These are phyloP conservation scores for Tuber aestivum DNA, from an alignment of 495 filamentous ascomycete genomes.

Conservation along the genomic window DNA sequence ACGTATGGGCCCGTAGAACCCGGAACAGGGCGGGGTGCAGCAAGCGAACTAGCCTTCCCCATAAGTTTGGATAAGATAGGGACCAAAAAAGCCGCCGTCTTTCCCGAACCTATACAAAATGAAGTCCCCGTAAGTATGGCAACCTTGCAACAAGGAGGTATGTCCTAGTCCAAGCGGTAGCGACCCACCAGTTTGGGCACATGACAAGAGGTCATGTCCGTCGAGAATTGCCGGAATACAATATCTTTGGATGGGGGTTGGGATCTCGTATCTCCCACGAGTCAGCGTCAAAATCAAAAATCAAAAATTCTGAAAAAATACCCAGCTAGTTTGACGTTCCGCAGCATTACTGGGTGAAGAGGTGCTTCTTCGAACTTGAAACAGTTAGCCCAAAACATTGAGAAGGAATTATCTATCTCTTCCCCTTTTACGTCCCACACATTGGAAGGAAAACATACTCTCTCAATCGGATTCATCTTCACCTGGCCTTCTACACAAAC, in stretches of 20 bases:
- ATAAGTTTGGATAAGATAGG: conserved; percentile 84
- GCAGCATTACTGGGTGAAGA: conserved; percentile 73
- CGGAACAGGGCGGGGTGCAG: conserved; percentile 65
- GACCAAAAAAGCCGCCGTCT: conserved; percentile 87
- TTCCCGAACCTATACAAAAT: conserved; percentile 68
- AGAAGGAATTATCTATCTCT: not conserved
- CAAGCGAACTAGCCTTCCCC: conserved; percentile 84
- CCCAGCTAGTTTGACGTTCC: conserved; percentile 66
- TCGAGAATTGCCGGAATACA: conserved; percentile 67
- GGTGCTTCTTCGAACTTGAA: conserved; percentile 66
- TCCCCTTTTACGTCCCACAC: not conserved
- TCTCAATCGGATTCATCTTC: conserved; percentile 51
- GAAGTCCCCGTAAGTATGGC: not conserved
- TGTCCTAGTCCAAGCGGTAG: not conserved
- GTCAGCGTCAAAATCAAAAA: not conserved
- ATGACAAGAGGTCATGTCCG: conserved; percentile 72
- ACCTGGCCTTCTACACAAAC: conserved; percentile 56
- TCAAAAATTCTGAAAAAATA: conserved; percentile 38
- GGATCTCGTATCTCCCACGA: conserved; percentile 49
- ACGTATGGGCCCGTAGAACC: conserved; percentile 24
- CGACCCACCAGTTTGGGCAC: conserved; percentile 82
- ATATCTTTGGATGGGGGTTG: conserved; percentile 84
- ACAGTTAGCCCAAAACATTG: conserved; percentile 10
- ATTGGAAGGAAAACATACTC: conserved; percentile 41
- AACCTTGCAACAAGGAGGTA: not conserved